Evolutionary conservation across 2,329 filamentous ascomycete genomes (phyloP).

Genomic region (Cadophora sp.): DNA sequence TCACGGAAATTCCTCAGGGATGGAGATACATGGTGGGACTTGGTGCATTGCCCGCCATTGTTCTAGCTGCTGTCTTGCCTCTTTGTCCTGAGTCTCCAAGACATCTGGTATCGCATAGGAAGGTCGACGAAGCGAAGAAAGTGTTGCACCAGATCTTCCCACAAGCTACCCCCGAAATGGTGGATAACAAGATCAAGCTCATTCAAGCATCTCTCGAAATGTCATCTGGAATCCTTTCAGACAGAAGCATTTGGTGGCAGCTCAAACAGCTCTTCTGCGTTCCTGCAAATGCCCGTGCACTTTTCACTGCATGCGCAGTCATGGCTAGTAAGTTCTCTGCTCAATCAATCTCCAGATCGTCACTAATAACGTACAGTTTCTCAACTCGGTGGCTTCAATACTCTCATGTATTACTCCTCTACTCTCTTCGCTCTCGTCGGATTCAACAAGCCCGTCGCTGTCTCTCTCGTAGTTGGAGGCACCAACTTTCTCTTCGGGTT

Average conservation of each 20-base stretch:
- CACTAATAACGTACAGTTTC: not conserved
- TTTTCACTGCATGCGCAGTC: not conserved
- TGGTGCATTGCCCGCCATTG: not conserved
- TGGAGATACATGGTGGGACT: conserved; percentile 1
- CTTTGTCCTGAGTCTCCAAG: not conserved
- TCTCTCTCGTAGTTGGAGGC: conserved; percentile 1
- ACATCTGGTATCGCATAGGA: too few relatives aligned
- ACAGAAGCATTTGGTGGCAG: not conserved
- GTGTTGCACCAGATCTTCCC: too few relatives aligned
- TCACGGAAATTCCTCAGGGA: not conserved
- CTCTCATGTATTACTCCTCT: not conserved
- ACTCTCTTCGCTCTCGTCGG: not conserved
- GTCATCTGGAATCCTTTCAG: not conserved
- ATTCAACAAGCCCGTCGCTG: not conserved
- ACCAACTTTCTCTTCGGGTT: not conserved
- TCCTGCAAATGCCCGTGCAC: not conserved
- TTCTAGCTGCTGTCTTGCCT: not conserved
- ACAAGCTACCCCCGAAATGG: too few relatives aligned
- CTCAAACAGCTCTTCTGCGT: not conserved
- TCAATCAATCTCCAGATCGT: too few relatives aligned
- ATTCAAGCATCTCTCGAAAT: too few relatives aligned
- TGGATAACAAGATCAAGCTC: too few relatives aligned
- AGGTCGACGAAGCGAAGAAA: too few relatives aligned
- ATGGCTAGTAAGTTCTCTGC: not conserved
- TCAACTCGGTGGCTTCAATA: not conserved